Evolutionary conservation across 305 asterid species (phyloP).

Genomic region (Fraxinus xanthoxyloides): DNA sequence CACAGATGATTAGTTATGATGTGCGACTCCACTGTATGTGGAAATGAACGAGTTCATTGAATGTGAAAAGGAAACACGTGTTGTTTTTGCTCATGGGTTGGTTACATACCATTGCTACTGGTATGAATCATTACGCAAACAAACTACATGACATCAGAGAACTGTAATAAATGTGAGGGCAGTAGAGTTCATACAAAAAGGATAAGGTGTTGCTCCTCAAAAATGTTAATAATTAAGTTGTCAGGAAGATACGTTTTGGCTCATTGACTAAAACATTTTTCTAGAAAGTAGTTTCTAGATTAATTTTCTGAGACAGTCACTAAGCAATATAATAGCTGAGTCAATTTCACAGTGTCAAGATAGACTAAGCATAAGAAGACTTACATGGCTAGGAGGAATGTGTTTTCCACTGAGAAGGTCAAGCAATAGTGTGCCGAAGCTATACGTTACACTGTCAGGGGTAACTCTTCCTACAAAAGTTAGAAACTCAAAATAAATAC

Average conservation of each 20-base stretch:
- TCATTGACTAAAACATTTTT: neutral
- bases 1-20: neutral
- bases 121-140: neutral
- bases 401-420: constrained; percentile 98
- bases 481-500: neutral
- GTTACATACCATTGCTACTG: neutral
- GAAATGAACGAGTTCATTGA: neutral
- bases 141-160: neutral
- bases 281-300: neutral
- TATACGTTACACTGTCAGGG: constrained; percentile 86
- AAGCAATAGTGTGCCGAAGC: constrained; percentile 94
- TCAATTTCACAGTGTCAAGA: neutral
- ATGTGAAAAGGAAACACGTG: neutral
- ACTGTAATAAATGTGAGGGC: constrained; percentile 2
- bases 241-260: neutral
- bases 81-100: neutral
- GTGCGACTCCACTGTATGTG: neutral
- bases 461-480: constrained; percentile 74
- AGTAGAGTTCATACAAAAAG: neutral
- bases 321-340: neutral
- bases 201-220: neutral
- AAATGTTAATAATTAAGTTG: neutral
- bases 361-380: constrained; percentile 24
- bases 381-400: constrained; percentile 96
- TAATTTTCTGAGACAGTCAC: neutral